Percentiles rank a stretch among this genome's conserved stretches.
Conservation (phyloP, 1,284 basidiomycete genomes). For the Rhodotorula glutinis region DNA sequence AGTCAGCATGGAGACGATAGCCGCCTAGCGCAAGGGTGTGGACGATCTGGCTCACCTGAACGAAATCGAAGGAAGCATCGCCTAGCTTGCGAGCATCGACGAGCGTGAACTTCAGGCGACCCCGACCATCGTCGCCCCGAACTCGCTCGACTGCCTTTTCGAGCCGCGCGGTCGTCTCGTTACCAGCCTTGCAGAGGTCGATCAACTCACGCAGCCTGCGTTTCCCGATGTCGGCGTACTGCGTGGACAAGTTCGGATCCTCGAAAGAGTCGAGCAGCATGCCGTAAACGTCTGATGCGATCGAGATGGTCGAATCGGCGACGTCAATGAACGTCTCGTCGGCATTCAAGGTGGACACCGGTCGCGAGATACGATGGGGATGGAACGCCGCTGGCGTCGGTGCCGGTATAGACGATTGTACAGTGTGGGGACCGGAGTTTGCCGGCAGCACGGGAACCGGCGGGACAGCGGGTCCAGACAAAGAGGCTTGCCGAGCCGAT, state of each 20-base stretch:
- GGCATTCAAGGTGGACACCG: conserved; percentile 46
- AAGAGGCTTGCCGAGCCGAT: neutral
- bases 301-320: conserved; percentile 52
- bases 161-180: conserved; percentile 31
- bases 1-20: conserved; percentile 34
- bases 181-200: conserved; percentile 35
- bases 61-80: conserved; percentile 46
- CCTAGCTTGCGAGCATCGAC: conserved; percentile 29
- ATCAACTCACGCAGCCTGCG: conserved; percentile 30
- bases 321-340: conserved; percentile 53
- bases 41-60: conserved; percentile 46
- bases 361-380: conserved; percentile 26
- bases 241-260: conserved; percentile 27
- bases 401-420: neutral
- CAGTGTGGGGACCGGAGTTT: neutral
- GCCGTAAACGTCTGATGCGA: conserved; percentile 52
- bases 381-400: neutral
- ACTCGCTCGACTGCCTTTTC: conserved; percentile 27
- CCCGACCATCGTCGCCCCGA: conserved; percentile 41
- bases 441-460: conserved; percentile 5
- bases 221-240: conserved; percentile 15
- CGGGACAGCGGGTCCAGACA: conserved; percentile 3
- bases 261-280: conserved; percentile 52
- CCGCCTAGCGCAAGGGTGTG: conserved; percentile 43
- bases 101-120: conserved; percentile 28